These are phyloP conservation scores for Cenchrus americanus DNA, from an alignment of 176 grass and related monocot species.

Conservation along the genomic window DNA sequence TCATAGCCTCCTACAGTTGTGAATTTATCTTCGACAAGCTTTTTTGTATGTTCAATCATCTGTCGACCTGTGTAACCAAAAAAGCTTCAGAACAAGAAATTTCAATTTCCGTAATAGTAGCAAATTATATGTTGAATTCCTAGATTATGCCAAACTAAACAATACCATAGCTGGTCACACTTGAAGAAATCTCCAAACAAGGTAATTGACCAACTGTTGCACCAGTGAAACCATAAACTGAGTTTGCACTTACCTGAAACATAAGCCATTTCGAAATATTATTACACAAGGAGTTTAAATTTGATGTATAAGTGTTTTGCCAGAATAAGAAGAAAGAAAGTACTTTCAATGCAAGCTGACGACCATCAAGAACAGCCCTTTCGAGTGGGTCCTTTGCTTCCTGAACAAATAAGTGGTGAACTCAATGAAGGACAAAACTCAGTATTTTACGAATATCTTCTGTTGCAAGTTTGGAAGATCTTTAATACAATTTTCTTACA, in stretches of 20 bases:
- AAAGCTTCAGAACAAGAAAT: conserved; percentile 27
- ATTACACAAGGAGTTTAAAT: conserved; percentile 30
- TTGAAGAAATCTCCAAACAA: conserved; percentile 98
- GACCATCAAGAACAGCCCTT: conserved; percentile 88
- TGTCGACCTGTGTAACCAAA: conserved; percentile 74
- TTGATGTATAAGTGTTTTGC: conserved; percentile 9
- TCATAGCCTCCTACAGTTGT: conserved; percentile 81
- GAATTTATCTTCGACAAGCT: conserved; percentile 97
- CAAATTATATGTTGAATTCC: conserved; percentile 11
- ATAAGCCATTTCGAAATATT: conserved; percentile 24
- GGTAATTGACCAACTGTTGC: conserved; percentile 93
- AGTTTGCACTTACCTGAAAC: conserved; percentile 92
- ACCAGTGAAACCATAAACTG: conserved; percentile 99
- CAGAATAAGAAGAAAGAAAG: conserved; percentile 7
- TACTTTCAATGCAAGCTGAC: conserved; percentile 95
- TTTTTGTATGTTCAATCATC: conserved; percentile 99
- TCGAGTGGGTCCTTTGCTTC: conserved; percentile 99
- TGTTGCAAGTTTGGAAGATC: conserved; percentile 23
- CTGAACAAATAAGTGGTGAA: conserved; percentile 49
- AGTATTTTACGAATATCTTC: conserved; percentile 35
- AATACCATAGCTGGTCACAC: conserved; percentile 97
- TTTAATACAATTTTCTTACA: conserved; percentile 19
- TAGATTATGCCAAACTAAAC: conserved; percentile 23
- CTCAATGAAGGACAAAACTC: conserved; percentile 36
- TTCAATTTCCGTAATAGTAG: conserved; percentile 16